These are phyloP conservation scores for Fusarium incarnatum DNA, from an alignment of 2,329 filamentous ascomycete genomes.

Conservation along the genomic window DNA sequence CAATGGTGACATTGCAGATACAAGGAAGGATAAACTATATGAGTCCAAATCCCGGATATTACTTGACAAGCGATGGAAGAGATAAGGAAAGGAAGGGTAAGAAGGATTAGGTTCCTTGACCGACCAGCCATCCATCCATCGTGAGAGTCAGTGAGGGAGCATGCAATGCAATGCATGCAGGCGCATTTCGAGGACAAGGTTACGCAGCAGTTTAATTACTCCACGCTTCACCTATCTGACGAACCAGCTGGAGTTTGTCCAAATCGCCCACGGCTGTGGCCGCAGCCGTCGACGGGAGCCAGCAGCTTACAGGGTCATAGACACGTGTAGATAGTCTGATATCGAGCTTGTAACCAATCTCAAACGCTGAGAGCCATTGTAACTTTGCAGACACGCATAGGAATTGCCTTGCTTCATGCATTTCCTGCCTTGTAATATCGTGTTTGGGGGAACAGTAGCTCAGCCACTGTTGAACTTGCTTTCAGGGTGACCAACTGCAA, in stretches of 20 bases:
- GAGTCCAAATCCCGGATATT: not conserved
- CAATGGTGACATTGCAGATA: not conserved
- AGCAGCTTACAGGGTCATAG: slow-evolving; percentile 30
- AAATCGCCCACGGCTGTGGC: slow-evolving; percentile 27
- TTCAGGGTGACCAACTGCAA: slow-evolving; percentile 16
- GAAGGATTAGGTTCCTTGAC: slow-evolving; percentile 11
- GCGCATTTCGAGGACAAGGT: slow-evolving; percentile 17
- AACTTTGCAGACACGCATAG: slow-evolving; percentile 1
- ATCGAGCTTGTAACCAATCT: slow-evolving; percentile 15
- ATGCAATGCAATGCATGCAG: not conserved
- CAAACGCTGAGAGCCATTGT: slow-evolving; percentile 8
- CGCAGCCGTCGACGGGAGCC: slow-evolving; percentile 29
- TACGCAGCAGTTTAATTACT: slow-evolving; percentile 28
- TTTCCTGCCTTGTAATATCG: slow-evolving; percentile 26
- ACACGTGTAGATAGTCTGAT: slow-evolving; percentile 27
- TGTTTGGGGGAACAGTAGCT: not conserved
- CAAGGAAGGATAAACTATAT: not conserved
- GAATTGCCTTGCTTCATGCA: slow-evolving; percentile 12
- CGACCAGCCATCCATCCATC: not conserved
- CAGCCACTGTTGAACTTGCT: slow-evolving; percentile 5
- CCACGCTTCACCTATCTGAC: slow-evolving; percentile 9
- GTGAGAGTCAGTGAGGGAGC: slow-evolving; percentile 4
- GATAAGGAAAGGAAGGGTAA: slow-evolving; percentile 4
- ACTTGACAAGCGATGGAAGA: not conserved
- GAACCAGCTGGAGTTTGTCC: slow-evolving; percentile 24